Percentiles rank a stretch among this genome's conserved stretches.
Conservation (phyloP, 768 basidiomycete genomes). For the Termitomyces sp. region DNA sequence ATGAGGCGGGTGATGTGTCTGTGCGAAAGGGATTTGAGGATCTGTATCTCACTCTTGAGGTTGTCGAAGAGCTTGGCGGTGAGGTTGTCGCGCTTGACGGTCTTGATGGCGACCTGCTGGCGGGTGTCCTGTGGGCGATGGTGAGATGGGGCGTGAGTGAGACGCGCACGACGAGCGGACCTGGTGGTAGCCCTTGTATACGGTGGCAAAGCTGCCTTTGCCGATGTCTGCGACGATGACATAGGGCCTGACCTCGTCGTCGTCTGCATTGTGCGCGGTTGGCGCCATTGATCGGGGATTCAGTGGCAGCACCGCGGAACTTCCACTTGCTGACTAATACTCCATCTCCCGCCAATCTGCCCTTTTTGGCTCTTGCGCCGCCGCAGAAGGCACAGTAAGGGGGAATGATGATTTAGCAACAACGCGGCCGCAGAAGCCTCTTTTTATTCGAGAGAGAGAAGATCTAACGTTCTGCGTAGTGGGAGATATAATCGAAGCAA, state of each 20-base stretch:
- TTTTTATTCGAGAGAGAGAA: no score
- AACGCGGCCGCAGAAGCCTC: no score
- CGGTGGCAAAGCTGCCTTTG: neutral
- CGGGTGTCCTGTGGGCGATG: conserved; percentile 53
- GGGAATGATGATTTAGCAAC: no score
- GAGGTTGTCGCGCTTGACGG: conserved; percentile 82
- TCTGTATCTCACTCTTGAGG: conserved; percentile 96
- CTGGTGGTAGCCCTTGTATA: conserved; percentile 52
- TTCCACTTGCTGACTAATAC: neutral
- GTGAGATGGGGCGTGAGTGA: neutral
- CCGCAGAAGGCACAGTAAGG: no score
- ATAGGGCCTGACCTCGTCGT: conserved; percentile 72
- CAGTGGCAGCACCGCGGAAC: neutral
- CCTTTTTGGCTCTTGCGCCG: neutral
- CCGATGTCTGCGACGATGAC: conserved; percentile 68
- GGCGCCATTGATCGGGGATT: conserved; percentile 6
- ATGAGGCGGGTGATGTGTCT: conserved; percentile 89
- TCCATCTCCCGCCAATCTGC: neutral
- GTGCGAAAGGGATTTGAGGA: conserved; percentile 90
- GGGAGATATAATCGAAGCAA: no score
- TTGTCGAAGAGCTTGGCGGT: conserved; percentile 94
- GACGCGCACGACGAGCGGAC: conserved; percentile 29
- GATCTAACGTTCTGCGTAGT: no score
- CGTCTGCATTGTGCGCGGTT: conserved; percentile 31
- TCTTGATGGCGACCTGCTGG: conserved; percentile 63